Evolutionary conservation across 2,329 filamentous ascomycete genomes (phyloP), one percentile per base, ranked within the genome.

Genomic region (Gnomoniopsis smithogilvyi): DNA sequence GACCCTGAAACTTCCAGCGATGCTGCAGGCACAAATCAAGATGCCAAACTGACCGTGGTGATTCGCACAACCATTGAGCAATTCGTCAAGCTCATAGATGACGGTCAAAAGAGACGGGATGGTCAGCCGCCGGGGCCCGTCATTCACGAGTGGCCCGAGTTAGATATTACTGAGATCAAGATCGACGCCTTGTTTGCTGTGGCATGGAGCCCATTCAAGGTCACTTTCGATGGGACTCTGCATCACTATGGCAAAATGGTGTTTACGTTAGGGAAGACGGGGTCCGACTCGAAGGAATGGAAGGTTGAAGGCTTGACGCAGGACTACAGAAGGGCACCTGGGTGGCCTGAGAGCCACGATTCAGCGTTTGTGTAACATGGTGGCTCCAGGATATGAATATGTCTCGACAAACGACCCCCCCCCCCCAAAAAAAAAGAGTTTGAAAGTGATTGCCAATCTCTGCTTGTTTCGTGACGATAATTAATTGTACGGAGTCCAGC

Each of bases 161-260:
- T 62, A 2, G 49, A 45, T 8, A 45, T 36, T 11, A 54, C 60
- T 24, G 60, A 59, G 17, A 50, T 59, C 30, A 34, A 43, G 52
- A 15, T 56, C n/a, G 60, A 62, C 6, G 50, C 52, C 22, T 49
- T 59, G 19, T 62, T 62, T 26, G 60, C 36, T 12, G 19, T 14
- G 10, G 60, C 60, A 21, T 62, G 60, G 60, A 47, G 53, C 46
- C 60, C 60, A 15, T 62, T 62, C 45, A 24, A 19, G 36, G 60
- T 59, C 30, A 56, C 52, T 7, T 59, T 59, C 19, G 56, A 62
- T 43, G 53, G 46, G 24, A 30, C 46, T 36, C 45, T 62, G 56
- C 60, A 62, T 45, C 60, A 62, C 33, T 62, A 62, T 30, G 60
- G 60, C 19, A 59, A 49, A 6, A 59, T 62, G 50, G 60, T 56